phyloP scores from a whole-genome alignment of 2,329 filamentous ascomycete species.

The Aspergillus alliaceus region DNA sequence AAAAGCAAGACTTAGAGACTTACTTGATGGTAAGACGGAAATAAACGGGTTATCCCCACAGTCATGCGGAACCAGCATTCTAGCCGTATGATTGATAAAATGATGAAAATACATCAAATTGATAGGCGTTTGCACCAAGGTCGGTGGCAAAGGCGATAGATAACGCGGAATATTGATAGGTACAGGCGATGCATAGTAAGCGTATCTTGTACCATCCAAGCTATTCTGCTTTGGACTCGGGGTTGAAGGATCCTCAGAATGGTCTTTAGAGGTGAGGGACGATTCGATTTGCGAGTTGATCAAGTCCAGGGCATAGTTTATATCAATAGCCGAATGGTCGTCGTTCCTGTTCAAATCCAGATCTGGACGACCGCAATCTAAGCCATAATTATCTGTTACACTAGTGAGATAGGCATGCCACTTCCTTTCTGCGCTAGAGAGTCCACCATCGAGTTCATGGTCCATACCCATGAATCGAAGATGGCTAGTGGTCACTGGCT shows the following conservation, averaged over 20 bases:
- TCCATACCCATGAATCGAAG: neutral
- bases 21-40: slow-evolving; percentile 62
- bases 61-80: slow-evolving; percentile 63
- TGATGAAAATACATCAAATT: slow-evolving; percentile 75
- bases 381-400: slow-evolving; percentile 58
- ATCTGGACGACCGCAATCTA: slow-evolving; percentile 70
- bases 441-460: slow-evolving; percentile 15
- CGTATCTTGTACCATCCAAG: slow-evolving; percentile 56
- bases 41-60: slow-evolving; percentile 62
- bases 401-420: slow-evolving; percentile 34
- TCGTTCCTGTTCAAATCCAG: slow-evolving; percentile 70
- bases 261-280: slow-evolving; percentile 1
- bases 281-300: slow-evolving; percentile 19
- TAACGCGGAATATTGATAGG: slow-evolving; percentile 61
- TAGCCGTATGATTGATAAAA: slow-evolving; percentile 78
- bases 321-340: slow-evolving; percentile 65
- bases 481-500: neutral
- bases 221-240: slow-evolving; percentile 23
- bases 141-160: slow-evolving; percentile 56
- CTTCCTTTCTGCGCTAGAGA: slow-evolving; percentile 25
- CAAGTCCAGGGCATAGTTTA: slow-evolving; percentile 41
- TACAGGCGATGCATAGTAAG: slow-evolving; percentile 71
- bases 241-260: neutral
- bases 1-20: slow-evolving; percentile 23
- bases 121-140: slow-evolving; percentile 71